A percentile compares a stretch with the other conserved stretches of the same genome.
Evolutionary conservation across 768 basidiomycete species (phyloP).

Genomic region (Collybia mongolica): DNA sequence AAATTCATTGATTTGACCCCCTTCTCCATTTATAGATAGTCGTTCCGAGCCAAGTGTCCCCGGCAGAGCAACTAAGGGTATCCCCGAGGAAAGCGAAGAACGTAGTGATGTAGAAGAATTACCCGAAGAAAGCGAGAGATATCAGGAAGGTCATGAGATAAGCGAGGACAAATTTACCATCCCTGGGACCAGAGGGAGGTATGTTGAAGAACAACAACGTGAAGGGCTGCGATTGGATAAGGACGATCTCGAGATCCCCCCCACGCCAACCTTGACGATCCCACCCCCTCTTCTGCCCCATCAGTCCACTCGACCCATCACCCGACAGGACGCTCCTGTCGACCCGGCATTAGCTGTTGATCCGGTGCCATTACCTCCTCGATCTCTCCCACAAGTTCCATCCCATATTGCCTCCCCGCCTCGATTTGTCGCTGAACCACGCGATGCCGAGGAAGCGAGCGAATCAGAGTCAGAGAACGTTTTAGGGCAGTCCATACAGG

Average conservation of each 20-base stretch:
- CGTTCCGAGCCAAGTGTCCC: conserved; percentile 4
- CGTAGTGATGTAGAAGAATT: conserved; percentile 6
- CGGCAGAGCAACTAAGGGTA: conserved; percentile 3
- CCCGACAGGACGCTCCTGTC: conserved; percentile 1
- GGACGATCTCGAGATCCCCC: conserved; percentile 6
- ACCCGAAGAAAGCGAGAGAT: background rate
- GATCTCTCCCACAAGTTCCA: conserved; percentile 4
- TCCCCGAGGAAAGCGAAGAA: conserved; percentile 11
- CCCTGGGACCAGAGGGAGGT: background rate
- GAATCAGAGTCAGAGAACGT: conserved; percentile 5
- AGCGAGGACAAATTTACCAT: background rate
- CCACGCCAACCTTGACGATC: conserved; percentile 9
- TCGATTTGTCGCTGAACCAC: conserved; percentile 24
- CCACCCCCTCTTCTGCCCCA: conserved; percentile 15
- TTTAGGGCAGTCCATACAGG: background rate
- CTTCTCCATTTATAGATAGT: conserved; percentile 13
- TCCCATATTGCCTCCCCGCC: conserved; percentile 12
- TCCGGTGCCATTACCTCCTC: conserved; percentile 4
- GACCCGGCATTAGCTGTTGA: conserved; percentile 7
- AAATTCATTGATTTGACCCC: conserved; percentile 26
- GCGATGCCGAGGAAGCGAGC: conserved; percentile 20
- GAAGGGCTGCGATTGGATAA: background rate
- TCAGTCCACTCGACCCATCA: conserved; percentile 10
- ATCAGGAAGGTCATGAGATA: conserved; percentile 10
- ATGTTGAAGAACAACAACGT: background rate